Conservation (phyloP, 2,329 filamentous ascomycete species). For the Aureobasidium sp. region DNA sequence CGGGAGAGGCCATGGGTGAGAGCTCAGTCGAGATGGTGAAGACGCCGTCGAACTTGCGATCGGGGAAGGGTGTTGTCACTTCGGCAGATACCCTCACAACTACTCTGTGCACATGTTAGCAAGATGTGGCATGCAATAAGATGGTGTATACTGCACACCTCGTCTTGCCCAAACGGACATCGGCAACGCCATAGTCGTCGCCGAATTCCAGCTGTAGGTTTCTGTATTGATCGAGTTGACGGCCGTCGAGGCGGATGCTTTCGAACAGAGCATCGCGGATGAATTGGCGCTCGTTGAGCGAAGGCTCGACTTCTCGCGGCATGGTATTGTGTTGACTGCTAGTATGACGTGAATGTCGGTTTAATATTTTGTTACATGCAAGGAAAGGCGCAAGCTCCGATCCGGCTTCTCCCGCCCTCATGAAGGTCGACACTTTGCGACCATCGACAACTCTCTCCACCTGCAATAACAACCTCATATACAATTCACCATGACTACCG, state of each 20-base stretch:
- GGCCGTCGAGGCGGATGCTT: constrained; percentile 75
- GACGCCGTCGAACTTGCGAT: constrained; percentile 90
- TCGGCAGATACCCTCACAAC: constrained; percentile 81
- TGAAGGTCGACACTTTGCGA: not conserved
- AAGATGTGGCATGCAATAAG: not conserved
- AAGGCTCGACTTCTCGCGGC: constrained; percentile 89
- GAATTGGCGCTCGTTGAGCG: constrained; percentile 81
- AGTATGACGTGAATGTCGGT: constrained; percentile 8
- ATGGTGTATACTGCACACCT: constrained; percentile 47
- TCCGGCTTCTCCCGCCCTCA: not conserved
- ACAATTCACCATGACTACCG: constrained; percentile 42
- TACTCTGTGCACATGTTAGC: constrained; percentile 49
- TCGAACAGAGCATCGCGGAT: constrained; percentile 75
- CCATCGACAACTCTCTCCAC: not conserved
- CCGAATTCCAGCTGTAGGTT: constrained; percentile 73
- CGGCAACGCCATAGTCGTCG: constrained; percentile 82
- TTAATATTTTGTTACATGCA: not conserved
- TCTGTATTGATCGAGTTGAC: constrained; percentile 72
- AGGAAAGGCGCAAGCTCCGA: not conserved
- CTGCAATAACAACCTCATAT: not conserved
- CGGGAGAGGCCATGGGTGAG: constrained; percentile 83
- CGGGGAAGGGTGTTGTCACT: constrained; percentile 74
- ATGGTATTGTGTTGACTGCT: constrained; percentile 33
- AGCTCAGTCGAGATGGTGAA: constrained; percentile 91
- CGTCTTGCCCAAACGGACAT: constrained; percentile 84